Evolutionary conservation across 2,329 filamentous ascomycete species (phyloP), one percentile per base, ranked within the genome.

Genomic region (Cladophialophora chaetospira): DNA sequence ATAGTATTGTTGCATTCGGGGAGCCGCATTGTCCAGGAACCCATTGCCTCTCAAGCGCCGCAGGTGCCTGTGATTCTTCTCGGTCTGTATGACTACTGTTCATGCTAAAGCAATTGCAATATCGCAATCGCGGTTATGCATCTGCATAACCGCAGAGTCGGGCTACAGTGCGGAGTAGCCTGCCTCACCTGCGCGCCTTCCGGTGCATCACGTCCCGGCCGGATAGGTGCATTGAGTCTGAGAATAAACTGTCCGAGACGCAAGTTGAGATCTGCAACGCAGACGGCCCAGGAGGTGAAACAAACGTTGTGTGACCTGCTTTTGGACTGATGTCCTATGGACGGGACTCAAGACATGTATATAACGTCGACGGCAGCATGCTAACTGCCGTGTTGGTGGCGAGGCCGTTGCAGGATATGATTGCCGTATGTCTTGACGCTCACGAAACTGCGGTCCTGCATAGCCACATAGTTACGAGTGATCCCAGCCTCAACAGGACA

Each of bases 391-490:
- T 21, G 10, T 48, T 19, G 19, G 21, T 25, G 21, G 33, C 29
- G 23, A 50, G 29, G 3, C 47, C 28, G 15, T 17, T 23, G 29
- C 23, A n/a, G 21, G 47, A 25, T 36, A 23, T 36, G 47, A 38
- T 50, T 50, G 51, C 23, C 51, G 38, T 46, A 25, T 42, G 42
- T 19, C 48, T 13, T 46, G 43, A 40, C 31, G 43, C 40, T 43
- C 52, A 51, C 36, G 13, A 38, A 11, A 29, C 23, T 29, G n/a
- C 11, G 42, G 13, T 23, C 35, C n/a, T 53, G 55, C 59, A 61
- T 61, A 58, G 59, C 59, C 59, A 61, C 59, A 58, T 19, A 40
- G 13, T 42, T 42, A 19, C 31, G 33, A 40, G 33, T 15, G 29
- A 42, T 13, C 55, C 57, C 53, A 60, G 57, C 53, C 52, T 51